Base-by-base conservation (phyloP, 345 rosid genomes). In the Salix dunnii region DNA sequence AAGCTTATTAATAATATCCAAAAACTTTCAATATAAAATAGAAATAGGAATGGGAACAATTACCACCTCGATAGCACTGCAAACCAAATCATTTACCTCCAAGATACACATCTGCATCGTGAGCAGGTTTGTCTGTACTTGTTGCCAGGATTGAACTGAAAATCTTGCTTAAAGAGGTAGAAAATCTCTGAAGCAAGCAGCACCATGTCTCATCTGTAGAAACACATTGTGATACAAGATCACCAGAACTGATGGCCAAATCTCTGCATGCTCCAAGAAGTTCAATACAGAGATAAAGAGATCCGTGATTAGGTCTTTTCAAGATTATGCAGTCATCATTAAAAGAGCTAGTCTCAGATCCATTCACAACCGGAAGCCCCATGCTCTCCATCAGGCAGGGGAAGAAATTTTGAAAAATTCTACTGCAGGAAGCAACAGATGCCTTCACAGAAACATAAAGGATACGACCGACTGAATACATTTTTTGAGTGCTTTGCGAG, bases 241-340 rank as follows among this genome's bases (percentile, higher is more conserved):
- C 77, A 66, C 76, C 80, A 36, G 84, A 79, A 76, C 72, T 81
- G 48, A 76, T 46, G 70, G 67, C 74, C 82, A 89, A 80, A 77
- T 95, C 92, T 86, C 88, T 87, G 74, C 89, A 87, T 74, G 97
- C 92, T 79, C 80, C 82, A 77, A 93, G 93, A 77, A 96, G 90
- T 78, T 87, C 87, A 40, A 87, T 77, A 83, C 88, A 84, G 66
- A 96, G 90, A 85, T 87, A 90, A 78, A 91, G 85, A 78, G 90
- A 89, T 75, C 94, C 98, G 61, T 85, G 84, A 82, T 84, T 80
- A 76, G 78, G 82, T 80, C 78, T 83, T 70, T 76, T 82, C n/a
- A 85, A 77, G 61, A 78, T 77, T 35, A 73, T 74, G 62, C 58
- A 74, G 51, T 80, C 77, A 53, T 25, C 81, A 65, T 77, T 77